phyloP scores from a whole-genome alignment of 306 rosid species.

The Malus sylvestris region DNA sequence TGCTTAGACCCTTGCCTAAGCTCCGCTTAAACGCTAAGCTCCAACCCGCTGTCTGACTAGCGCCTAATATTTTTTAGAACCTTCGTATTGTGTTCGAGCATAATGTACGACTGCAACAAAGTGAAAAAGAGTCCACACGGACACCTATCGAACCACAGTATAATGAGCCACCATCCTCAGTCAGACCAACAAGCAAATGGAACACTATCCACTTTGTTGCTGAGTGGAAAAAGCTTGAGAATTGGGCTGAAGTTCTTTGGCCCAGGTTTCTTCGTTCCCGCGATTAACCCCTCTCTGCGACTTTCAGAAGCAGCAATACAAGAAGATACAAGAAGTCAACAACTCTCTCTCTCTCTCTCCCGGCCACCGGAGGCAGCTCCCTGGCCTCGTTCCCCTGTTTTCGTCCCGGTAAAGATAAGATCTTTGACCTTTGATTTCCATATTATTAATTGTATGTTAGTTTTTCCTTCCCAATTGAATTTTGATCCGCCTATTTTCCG shows the following conservation, averaged over 20 bases:
- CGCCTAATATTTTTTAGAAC: accelerated
- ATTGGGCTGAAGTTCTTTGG: neutral
- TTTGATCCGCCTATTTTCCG: neutral
- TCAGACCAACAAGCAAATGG: neutral
- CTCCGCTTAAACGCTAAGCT: accelerated
- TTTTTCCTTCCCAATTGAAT: neutral
- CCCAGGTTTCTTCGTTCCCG: neutral
- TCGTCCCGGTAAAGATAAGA: neutral
- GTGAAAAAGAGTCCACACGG: too few relatives aligned
- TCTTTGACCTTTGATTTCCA: neutral
- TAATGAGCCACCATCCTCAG: too few relatives aligned
- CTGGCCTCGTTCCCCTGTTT: neutral
- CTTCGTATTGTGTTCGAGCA: too few relatives aligned
- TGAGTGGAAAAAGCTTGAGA: neutral
- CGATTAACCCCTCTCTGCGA: neutral
- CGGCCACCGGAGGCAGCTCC: neutral
- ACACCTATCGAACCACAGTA: too few relatives aligned
- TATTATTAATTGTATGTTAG: neutral
- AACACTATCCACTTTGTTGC: neutral
- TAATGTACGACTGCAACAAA: accelerated
- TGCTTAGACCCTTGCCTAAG: accelerated
- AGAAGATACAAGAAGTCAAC: too few relatives aligned
- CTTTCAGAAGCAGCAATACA: neutral
- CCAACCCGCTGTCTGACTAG: accelerated
- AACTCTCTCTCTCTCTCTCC: neutral